Evolutionary conservation across 2,329 filamentous ascomycete species (phyloP), one percentile per base, ranked within the genome.

Genomic region (Ascochyta fabae): DNA sequence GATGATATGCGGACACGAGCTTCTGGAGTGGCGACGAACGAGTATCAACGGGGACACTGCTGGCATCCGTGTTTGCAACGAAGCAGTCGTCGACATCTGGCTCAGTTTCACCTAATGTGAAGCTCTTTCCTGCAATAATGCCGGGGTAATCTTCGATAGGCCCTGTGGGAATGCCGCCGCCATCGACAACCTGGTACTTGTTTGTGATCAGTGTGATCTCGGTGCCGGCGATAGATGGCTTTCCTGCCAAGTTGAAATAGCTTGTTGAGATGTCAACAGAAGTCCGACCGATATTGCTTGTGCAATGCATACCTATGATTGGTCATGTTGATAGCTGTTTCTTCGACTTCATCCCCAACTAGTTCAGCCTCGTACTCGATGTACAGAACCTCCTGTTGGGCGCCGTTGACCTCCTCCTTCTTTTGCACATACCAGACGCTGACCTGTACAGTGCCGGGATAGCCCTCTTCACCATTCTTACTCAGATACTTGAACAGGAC

Each of bases 81-180:
- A 98, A 97, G 81, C 93, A 96, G 79, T 96, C 87, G 75, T 99
- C 95, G 63, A 97, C 87, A 65, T 88, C 84, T 9, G 92, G 92
- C 59, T 87, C 86, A 15, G 83, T 79, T 2, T 85, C 76, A n/a
- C 88, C 87, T 8, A 98, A 83, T 1, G 82, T 85, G 76, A 98
- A 96, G 4, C 86, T 78, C 67, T 85, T 81, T 62, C 86, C 83
- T 29, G 88, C 83, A 45, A 85, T 81, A 45, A 94, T 79, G 36
- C 84, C 84, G n/a, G 85, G 81, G 72, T 87, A 92, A 9, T 84
- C 74, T 41, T 83, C 79, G 24, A 92, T 87, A 0, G 78, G 81
- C 40, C 88, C 86, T 2, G 84, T 88, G 3, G 94, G 94, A 66
- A 97, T 96, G 51, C 87, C 86, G 48, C 80, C 81, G 38, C 81